Conservation (phyloP, 768 basidiomycete genomes). For the Crassisporium funariophilum region DNA sequence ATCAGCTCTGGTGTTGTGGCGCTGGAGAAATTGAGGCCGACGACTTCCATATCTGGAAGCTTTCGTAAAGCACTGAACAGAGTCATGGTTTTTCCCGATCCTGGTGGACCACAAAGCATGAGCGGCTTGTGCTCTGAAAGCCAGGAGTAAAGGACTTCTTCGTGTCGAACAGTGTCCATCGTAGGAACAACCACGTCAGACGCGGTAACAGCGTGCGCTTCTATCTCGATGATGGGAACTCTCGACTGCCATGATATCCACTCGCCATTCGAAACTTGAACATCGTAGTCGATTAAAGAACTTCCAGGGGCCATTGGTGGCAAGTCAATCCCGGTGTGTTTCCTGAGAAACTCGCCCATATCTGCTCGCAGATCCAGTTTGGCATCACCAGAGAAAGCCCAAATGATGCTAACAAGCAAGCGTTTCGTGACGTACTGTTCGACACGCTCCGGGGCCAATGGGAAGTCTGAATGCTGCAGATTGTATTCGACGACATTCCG, state of each 20-base stretch:
- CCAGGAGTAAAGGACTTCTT: slow-evolving; percentile 99
- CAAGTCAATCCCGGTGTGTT: slow-evolving; percentile 87
- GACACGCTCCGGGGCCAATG: slow-evolving; percentile 77
- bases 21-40: slow-evolving; percentile 98
- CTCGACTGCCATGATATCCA: slow-evolving; percentile 92
- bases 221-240: slow-evolving; percentile 95
- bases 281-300: slow-evolving; percentile 95
- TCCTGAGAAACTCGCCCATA: slow-evolving; percentile 85
- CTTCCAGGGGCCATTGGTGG: slow-evolving; percentile 74
- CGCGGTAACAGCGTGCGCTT: slow-evolving; percentile 93
- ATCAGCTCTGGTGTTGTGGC: slow-evolving; percentile 98
- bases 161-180: slow-evolving; percentile 97
- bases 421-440: slow-evolving; percentile 92
- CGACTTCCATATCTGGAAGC: slow-evolving; percentile 97
- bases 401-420: slow-evolving; percentile 88
- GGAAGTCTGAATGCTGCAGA: slow-evolving; percentile 92
- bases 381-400: slow-evolving; percentile 98
- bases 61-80: slow-evolving; percentile 97
- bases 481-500: slow-evolving; percentile 96
- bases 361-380: slow-evolving; percentile 85
- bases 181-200: slow-evolving; percentile 98
- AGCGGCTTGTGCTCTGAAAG: slow-evolving; percentile 97
- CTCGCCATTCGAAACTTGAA: slow-evolving; percentile 80
- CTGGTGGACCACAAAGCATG: slow-evolving; percentile 98
- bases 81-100: slow-evolving; percentile 99